Evolutionary conservation across 2,329 filamentous ascomycete genomes (phyloP).

Genomic region (Fusarium stilboides): DNA sequence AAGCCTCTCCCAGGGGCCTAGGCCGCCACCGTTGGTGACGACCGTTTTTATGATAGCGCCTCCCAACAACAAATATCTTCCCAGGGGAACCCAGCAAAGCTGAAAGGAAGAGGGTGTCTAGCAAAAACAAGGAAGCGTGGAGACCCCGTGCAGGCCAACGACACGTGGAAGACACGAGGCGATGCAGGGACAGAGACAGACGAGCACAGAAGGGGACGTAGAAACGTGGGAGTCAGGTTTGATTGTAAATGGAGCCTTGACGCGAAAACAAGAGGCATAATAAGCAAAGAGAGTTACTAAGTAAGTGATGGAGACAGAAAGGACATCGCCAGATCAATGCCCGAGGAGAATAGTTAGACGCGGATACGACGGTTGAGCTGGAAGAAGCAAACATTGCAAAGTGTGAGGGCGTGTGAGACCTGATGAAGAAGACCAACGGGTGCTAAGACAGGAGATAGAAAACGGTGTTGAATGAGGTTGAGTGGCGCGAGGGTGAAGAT

Average conservation of each 20-base stretch:
- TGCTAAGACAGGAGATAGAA: constrained; percentile 1
- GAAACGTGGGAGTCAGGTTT: constrained; percentile 41
- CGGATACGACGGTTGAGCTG: not conserved
- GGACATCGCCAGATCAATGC: not conserved
- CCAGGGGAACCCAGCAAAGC: not conserved
- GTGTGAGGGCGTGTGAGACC: constrained; percentile 14
- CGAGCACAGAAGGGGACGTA: constrained; percentile 10
- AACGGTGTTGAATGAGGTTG: constrained; percentile 13
- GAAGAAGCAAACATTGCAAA: constrained; percentile 24
- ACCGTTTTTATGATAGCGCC: constrained; percentile 4
- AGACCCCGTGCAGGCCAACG: constrained; percentile 16
- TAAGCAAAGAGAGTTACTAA: constrained; percentile 9
- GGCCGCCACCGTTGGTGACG: constrained; percentile 14
- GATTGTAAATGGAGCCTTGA: constrained; percentile 18
- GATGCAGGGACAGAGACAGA: constrained; percentile 18
- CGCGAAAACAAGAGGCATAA: not conserved
- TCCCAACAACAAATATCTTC: constrained; percentile 5
- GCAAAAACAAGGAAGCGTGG: not conserved
- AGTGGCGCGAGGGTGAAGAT: constrained; percentile 16
- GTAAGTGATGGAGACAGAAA: constrained; percentile 5
- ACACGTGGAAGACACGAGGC: constrained; percentile 48
- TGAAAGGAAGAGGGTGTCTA: constrained; percentile 14
- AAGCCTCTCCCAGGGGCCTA: constrained; percentile 14
- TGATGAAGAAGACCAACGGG: constrained; percentile 32
- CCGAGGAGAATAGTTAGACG: constrained; percentile 8